Base-by-base conservation (phyloP, 768 basidiomycete species). In the Thelephora aurantiotincta region DNA sequence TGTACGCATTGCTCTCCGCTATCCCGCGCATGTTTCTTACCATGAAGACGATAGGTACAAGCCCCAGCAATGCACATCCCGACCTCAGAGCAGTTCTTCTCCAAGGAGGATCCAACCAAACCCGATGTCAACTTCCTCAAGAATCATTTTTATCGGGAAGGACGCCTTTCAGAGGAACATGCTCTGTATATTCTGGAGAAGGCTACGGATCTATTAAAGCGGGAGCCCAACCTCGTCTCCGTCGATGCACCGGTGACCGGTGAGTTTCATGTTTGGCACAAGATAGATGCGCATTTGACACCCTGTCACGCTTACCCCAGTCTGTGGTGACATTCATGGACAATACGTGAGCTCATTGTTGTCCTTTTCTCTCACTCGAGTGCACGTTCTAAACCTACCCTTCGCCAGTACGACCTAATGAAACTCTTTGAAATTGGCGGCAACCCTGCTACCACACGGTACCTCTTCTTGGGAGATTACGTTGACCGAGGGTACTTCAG, bases 181-280 rank as follows among this genome's bases (percentile, higher is more conserved):
- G 96, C 96, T 3, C 61, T 96, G 52, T 96, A 82, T 72, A 98
- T 99, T 60, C 67, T 99, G 54, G 77, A 86, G 52, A 84, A 81
- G 65, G 86, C 77, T n/a, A 82, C 85, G 0, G 86, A 90, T 53
- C 54, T 98, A 18, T 68, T 99, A 57, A 76, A 76, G 52, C 65
- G 73, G 44, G 96, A 99, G 67, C 77, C 85, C 12, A 98, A 98
- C 60, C 74, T 99, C 52, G 70, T 99, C 47, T 77, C 82, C 50
- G 92, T 99, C 47, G 96, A 98, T 65, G 93, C 93, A 19, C 96
- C 96, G 37, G 93, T 99, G 63, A 99, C 94, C 49, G 90, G 93
- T 93, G 52, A 51, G 75, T 62, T 45, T 6, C 19, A 33, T 6
- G 7, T 45, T 34, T 37, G 22, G 55, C 55, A 54, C 30, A 55